A percentile compares a stretch with the other conserved stretches of the same genome.
Conservation (phyloP, 2,329 filamentous ascomycete species). For the Epichloe gansuensis region DNA sequence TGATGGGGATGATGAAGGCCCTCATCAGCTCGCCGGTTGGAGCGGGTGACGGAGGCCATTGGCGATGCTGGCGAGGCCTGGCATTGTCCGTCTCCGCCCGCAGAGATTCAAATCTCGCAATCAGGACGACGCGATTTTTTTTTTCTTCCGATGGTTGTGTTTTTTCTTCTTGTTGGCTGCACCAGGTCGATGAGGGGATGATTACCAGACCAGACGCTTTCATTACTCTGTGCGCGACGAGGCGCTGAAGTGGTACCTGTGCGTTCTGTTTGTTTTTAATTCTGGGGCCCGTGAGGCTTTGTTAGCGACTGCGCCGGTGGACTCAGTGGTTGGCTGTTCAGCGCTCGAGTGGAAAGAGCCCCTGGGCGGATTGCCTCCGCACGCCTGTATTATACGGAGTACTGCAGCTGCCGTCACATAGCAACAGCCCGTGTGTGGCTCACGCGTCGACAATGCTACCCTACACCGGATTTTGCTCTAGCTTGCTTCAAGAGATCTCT, state of each 20-base stretch:
- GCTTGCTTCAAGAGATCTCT: no score
- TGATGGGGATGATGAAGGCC: constrained; percentile 23
- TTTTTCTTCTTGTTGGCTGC: background rate
- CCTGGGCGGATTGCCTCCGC: background rate
- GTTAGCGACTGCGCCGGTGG: background rate
- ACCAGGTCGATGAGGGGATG: background rate
- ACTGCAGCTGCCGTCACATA: no score
- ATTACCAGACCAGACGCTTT: background rate
- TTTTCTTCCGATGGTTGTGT: background rate
- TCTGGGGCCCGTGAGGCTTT: background rate
- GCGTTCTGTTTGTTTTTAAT: background rate
- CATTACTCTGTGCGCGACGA: background rate
- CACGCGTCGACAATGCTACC: no score
- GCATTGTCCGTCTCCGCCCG: constrained; percentile 22
- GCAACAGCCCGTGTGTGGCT: no score
- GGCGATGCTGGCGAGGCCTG: constrained; percentile 22
- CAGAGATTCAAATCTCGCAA: constrained; percentile 5
- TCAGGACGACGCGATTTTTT: constrained; percentile 4
- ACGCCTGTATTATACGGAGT: background rate
- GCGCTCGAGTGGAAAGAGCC: background rate
- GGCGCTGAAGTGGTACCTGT: background rate
- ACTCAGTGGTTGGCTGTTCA: background rate
- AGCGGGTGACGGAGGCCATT: constrained; percentile 41
- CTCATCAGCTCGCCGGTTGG: constrained; percentile 38
- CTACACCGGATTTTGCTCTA: no score